Base-by-base conservation (phyloP, 2,329 filamentous ascomycete genomes). In the Pseudocercospora macadamiae region DNA sequence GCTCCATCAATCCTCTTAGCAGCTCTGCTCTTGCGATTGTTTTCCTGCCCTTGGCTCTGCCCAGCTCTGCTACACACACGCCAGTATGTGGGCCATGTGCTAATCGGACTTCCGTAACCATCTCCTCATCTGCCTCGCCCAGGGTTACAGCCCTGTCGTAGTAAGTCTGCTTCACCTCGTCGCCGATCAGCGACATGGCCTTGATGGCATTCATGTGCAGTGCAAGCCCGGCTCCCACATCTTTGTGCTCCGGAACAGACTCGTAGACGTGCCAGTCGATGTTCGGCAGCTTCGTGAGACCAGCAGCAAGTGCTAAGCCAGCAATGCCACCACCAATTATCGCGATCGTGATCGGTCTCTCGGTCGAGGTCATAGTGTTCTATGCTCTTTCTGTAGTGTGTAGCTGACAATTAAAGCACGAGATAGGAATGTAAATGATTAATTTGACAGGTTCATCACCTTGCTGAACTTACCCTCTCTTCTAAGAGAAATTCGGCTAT, bases 121-220 rank as follows among this genome's bases (percentile, higher is more conserved):
- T 71, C 56, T 69, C 71, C 25, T 69, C 57, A 25, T 70, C 68
- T 47, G 70, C 71, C 2, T 79, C 73, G 53, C 81, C 79, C 60
- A 80, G 73, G 0, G 76, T 78, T 6, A 83, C 70, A 1, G 80
- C 80, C 58, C 78, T 77, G 34, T 77, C 55, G 12, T 82, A 78
- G 3, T 82, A 81, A 0, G 82, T 76, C 19, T 77, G 77, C 42
- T 83, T 66, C 18, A 72, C 64, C 53, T 69, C 67, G 2, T 69
- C 64, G 7, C 68, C 69, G 37, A 73, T 71, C 8, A 72, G 64
- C 1, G 66, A 79, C 44, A 84, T 68, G 0, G 81, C 80, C 34
- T 78, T 76, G 70, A 84, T 75, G 0, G 82, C 82, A 66, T 84
- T 84, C 1, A 81, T 80, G 2, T 82, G 81, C 3, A 83, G 71